Evolutionary conservation across 257 asterid genomes (phyloP).

Genomic region (Rauvolfia tetraphylla): DNA sequence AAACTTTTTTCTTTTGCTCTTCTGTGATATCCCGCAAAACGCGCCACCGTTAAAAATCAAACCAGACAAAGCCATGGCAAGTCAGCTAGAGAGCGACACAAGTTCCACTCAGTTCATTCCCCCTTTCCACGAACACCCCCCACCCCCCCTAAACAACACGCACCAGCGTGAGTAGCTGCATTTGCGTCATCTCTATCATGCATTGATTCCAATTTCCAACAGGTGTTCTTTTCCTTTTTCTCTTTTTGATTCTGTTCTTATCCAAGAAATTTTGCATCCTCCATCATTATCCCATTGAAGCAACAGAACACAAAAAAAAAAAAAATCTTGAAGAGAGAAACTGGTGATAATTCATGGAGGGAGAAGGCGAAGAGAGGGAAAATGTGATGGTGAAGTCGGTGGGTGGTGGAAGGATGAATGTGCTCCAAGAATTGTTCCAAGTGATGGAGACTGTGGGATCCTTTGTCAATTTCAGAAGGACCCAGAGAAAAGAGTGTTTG

Average conservation of each 20-base stretch:
- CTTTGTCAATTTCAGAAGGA: conserved; percentile 39
- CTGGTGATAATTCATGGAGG: conserved; percentile 3
- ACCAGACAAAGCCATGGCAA: not conserved
- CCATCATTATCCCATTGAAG: not conserved
- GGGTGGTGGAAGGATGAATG: conserved; percentile 22
- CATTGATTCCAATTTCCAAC: conserved; percentile 2
- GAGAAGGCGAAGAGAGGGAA: conserved; percentile 22
- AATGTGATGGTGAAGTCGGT: conserved; percentile 6
- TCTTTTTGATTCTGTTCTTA: not conserved
- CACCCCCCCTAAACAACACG: no score
- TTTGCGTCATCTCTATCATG: not conserved
- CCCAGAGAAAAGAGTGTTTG: conserved; percentile 48
- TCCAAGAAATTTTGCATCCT: not conserved
- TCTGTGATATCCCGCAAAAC: not conserved
- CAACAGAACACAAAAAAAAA: not conserved
- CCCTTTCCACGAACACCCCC: not conserved
- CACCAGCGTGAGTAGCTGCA: no score
- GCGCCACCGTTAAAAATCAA: not conserved
- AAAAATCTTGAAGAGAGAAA: not conserved
- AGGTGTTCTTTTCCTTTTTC: not conserved
- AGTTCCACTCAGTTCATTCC: not conserved
- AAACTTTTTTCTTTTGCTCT: not conserved
- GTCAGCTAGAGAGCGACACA: not conserved
- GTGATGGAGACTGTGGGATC: conserved; percentile 39
- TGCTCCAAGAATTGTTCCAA: conserved; percentile 42